These are phyloP conservation scores for Suhomyces kunorum DNA, from an alignment of 1,139 yeast genomes.

Conservation along the genomic window DNA sequence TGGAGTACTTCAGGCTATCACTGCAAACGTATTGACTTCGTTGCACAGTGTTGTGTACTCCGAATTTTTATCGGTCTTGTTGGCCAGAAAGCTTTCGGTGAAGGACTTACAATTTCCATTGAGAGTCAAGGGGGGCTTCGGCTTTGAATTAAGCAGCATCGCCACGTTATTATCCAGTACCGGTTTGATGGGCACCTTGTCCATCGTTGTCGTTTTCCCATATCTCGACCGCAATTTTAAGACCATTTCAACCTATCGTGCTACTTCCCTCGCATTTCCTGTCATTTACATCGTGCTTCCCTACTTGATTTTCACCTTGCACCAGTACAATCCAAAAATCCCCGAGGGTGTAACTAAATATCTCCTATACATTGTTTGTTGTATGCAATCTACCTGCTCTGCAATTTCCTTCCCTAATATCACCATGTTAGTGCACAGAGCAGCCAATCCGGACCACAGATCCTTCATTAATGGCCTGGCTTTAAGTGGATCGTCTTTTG, in stretches of 20 bases:
- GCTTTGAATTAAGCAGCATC: conserved; percentile 23
- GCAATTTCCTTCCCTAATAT: conserved; percentile 45
- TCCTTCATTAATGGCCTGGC: conserved; percentile 54
- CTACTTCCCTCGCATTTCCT: conserved; percentile 26
- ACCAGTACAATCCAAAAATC: conserved; percentile 17
- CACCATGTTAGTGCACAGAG: conserved; percentile 47
- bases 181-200: conserved; percentile 28
- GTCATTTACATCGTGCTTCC: conserved; percentile 26
- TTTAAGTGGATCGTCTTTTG: conserved; percentile 52
- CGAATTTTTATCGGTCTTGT: conserved; percentile 27
- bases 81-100: conserved; percentile 21
- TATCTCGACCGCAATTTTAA: conserved; percentile 25
- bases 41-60: conserved; percentile 23
- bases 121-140: conserved; percentile 25
- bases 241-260: conserved; percentile 25
- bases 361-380: conserved; percentile 21
- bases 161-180: conserved; percentile 29
- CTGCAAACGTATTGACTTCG: conserved; percentile 22
- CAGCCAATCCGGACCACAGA: conserved; percentile 49
- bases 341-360: conserved; percentile 20
- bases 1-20: conserved; percentile 24
- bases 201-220: conserved; percentile 27
- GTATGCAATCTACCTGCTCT: conserved; percentile 14
- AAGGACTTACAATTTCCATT: conserved; percentile 22
- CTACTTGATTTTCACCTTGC: conserved; percentile 24